Conservation (phyloP, 768 basidiomycete genomes). For the Hydnum rufescens region DNA sequence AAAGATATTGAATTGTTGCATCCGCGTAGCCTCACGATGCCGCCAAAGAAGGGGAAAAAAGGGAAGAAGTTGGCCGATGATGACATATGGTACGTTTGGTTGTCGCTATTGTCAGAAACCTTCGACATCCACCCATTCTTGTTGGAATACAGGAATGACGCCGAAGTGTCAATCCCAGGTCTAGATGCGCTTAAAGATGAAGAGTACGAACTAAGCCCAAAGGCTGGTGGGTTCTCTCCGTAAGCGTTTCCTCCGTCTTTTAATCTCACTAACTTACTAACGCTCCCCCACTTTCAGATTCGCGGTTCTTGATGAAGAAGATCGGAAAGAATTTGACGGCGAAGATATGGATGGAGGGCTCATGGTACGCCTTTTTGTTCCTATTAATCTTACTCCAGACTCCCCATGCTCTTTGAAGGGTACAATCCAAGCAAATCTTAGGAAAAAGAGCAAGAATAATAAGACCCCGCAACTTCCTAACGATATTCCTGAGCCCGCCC, state of each 20-base stretch:
- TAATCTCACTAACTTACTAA: no score
- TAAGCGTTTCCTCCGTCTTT: no score
- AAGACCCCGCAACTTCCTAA: slow-evolving; percentile 12
- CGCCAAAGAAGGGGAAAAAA: slow-evolving; percentile 77
- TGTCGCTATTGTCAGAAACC: no score
- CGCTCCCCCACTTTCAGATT: slow-evolving; percentile 5
- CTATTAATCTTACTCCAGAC: background rate
- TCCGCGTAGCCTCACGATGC: slow-evolving; percentile 19
- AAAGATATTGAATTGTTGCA: background rate
- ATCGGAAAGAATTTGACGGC: slow-evolving; percentile 25
- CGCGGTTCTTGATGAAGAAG: slow-evolving; percentile 8
- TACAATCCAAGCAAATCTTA: slow-evolving; percentile 30
- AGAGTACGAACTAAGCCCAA: background rate
- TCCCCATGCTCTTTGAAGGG: slow-evolving; percentile 28
- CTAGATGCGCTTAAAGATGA: slow-evolving; percentile 2
- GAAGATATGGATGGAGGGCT: slow-evolving; percentile 55
- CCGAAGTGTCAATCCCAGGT: slow-evolving; percentile 32
- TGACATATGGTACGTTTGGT: slow-evolving; percentile 44
- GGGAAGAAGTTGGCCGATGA: slow-evolving; percentile 68
- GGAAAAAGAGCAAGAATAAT: slow-evolving; percentile 34
- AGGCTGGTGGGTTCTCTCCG: no score
- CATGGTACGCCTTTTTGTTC: slow-evolving; percentile 31
- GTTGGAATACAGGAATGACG: slow-evolving; percentile 51
- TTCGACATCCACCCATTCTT: no score
- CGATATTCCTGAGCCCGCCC: slow-evolving; percentile 7